Evolutionary conservation across 192 early-diverging fungal genomes (phyloP).

Genomic region (Coemansia sp.): DNA sequence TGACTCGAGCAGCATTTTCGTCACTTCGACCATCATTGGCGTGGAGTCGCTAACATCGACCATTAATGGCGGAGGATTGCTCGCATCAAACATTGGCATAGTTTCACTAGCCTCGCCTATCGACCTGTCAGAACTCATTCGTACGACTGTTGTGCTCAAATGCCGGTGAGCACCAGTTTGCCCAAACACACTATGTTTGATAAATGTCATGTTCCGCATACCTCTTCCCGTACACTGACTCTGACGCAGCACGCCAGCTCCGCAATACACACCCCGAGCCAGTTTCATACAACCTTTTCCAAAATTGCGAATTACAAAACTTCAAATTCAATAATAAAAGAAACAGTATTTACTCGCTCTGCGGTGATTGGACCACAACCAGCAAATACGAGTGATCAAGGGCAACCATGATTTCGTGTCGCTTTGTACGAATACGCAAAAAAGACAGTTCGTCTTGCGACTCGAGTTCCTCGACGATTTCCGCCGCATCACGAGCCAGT

Average conservation of each 20-base stretch:
- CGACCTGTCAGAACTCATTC: background rate
- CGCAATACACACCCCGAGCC: background rate
- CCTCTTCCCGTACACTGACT: background rate
- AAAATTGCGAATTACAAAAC: background rate
- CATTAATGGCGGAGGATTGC: background rate
- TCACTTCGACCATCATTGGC: conserved; percentile 18
- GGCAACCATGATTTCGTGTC: conserved; percentile 95
- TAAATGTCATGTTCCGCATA: background rate
- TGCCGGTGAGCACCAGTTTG: background rate
- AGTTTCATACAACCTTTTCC: background rate
- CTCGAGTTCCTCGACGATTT: conserved; percentile 79
- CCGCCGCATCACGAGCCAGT: conserved; percentile 73
- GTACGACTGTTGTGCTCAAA: background rate
- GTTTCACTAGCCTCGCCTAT: too few species aligned
- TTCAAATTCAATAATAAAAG: background rate
- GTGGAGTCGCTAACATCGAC: background rate
- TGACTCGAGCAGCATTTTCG: conserved; percentile 30
- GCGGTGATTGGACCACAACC: conserved; percentile 49
- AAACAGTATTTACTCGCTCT: conserved; percentile 16
- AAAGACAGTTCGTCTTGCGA: conserved; percentile 94
- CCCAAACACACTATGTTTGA: background rate
- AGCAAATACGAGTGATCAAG: conserved; percentile 61
- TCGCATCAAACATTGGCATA: too few species aligned
- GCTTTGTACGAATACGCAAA: conserved; percentile 87
- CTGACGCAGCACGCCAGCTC: background rate